Base-by-base conservation (phyloP, 805 yeast genomes). In the Kluyveromyces lactis region DNA sequence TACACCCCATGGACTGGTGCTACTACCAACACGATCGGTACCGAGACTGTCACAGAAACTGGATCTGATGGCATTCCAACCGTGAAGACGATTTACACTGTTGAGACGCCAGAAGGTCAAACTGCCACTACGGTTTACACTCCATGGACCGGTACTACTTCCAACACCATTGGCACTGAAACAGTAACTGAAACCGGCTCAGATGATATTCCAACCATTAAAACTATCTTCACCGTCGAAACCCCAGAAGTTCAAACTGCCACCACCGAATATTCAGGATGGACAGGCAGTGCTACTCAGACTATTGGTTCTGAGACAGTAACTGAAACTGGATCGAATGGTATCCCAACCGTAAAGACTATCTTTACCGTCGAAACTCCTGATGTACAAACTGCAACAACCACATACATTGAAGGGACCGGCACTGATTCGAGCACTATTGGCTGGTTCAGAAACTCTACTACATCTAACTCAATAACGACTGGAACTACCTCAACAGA, bases 21-120 rank as follows among this genome's bases (percentile, higher is more conserved):
- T 17, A 18, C 12, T n/a, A 23, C 27, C 27, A n/a, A 12, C 27
- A 32, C 36, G 10, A 33, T 31, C 26, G 36, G 46, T 1, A 45
- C 50, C 2, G 21, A 24, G 18, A 21, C 28, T 18, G 16, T 39
- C 9, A 45, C 46, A 0, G 35, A 26, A 19, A 47, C 48, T 4
- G 50, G 45, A 24, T 13, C 32, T 16, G 46, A 45, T 28, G 44
- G 42, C 13, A 34, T 32, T 16, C 33, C 26, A 11, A 45, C 48
- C 9, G 35, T 43, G n/a, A 36, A 41, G 29, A 47, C 50, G 2
- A 33, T 42, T 16, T 47, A 47, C 36, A 28, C 29, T 26, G 42
- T 47, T 24, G 41, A 42, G 24, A 42, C 46, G 18, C 50, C 50
- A 19, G 30, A 21, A 31, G 43, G 30, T 15, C 26, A 26, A 11